Evolutionary conservation across 805 yeast genomes (phyloP), one percentile per base, ranked within the genome.

Genomic region (Monosporozyma unispora): DNA sequence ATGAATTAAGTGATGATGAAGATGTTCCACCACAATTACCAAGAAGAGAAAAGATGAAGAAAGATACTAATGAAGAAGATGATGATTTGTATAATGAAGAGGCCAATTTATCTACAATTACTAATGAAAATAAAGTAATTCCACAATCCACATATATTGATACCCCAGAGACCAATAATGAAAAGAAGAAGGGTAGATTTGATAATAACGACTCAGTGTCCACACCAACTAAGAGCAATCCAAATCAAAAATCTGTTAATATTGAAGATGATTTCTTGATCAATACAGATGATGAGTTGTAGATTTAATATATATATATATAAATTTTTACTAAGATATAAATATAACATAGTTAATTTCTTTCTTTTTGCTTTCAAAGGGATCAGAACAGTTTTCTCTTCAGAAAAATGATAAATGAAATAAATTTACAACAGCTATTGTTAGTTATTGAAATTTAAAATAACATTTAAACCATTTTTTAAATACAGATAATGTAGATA

Each of bases 401-500:
- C 40, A 18, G 21, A 18, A 37, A n/a, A 25, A 38, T 1, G 41
- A 9, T n/a, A 14, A 27, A 48, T 27, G 27, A 27, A 16, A 40
- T 16, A 44, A 42, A 45, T 29, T 33, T 7, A n/a, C 39, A 48
- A 48, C 48, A 48, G 35, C 58, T 54, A 54, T 54, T 55, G 58
- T 55, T 55, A 54, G 58, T 45, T 50, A 46, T 31, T 49, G 50
- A 46, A 48, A 12, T 25, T 14, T 3, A 31, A 31, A 12, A 6
- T 31, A 31, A 5, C 35, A 31, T n/a, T 31, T 31, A 31, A 5
- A 11, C 2, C 35, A 31, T 31, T 31, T 31, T n/a, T 31, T 31
- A 12, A 29, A 31, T 57, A 62, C 68, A 62, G 68, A 63, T 64
- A 64, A 64, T 63, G 68, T 64, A 64, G 69, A 64, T 64, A 64